Conservation (phyloP, 331 rosid species). For the Quercus phellos region DNA sequence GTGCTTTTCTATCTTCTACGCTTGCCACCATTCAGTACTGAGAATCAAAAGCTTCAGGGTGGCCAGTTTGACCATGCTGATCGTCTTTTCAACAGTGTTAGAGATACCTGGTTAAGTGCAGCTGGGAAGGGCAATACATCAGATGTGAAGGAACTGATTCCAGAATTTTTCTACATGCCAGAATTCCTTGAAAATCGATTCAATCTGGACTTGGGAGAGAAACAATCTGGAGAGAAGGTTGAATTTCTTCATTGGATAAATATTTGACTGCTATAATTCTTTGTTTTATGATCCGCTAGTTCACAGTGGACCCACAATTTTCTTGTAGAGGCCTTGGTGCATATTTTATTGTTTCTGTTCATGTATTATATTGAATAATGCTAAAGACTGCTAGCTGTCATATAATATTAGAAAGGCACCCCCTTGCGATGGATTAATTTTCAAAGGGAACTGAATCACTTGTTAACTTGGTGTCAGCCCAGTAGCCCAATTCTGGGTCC, state of each 20-base stretch:
- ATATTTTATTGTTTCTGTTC: not conserved
- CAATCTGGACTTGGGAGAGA: conserved; percentile 98
- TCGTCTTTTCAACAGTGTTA: conserved; percentile 93
- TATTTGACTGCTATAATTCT: not conserved
- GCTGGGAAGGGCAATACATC: conserved; percentile 99
- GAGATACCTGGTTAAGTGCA: conserved; percentile 97
- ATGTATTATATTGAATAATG: not conserved
- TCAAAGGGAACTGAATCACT: not conserved
- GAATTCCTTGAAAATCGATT: conserved; percentile 84
- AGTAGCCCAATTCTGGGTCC: not conserved
- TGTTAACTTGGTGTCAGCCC: not conserved
- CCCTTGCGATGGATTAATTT: not conserved
- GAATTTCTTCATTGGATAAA: conserved; percentile 5
- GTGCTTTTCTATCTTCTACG: conserved; percentile 97
- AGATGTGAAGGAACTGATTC: conserved; percentile 97
- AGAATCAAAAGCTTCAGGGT: conserved; percentile 98
- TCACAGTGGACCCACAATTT: not conserved
- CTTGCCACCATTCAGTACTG: conserved; percentile 88
- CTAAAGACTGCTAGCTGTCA: not conserved
- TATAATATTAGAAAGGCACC: not conserved
- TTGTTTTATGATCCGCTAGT: not conserved
- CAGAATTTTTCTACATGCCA: conserved; percentile 97
- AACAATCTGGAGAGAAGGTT: conserved; percentile 99
- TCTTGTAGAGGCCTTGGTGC: conserved; percentile 14
- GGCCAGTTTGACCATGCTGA: conserved; percentile 99